These are phyloP conservation scores for Hanseniaspora vineae DNA, from an alignment of 805 yeast species.

Conservation along the genomic window DNA sequence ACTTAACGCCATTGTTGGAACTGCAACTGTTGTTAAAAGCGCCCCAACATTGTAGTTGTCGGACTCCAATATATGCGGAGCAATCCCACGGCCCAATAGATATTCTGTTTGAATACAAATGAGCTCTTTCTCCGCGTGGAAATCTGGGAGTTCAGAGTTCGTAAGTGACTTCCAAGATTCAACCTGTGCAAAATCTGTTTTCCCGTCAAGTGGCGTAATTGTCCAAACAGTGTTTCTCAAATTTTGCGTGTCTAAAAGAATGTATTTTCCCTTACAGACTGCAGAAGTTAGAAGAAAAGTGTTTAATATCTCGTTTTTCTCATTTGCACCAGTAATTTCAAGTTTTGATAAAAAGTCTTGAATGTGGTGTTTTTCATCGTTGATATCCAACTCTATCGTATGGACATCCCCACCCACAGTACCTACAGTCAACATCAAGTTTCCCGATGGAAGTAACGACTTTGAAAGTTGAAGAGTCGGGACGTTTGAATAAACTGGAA, in stretches of 20 bases:
- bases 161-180: neutral
- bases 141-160: neutral
- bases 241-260: neutral
- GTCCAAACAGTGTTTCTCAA: neutral
- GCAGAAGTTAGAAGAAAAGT: neutral
- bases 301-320: neutral
- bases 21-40: neutral
- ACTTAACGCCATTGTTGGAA: slow-evolving; percentile 9
- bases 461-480: neutral
- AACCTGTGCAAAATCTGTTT: neutral
- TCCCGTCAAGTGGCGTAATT: neutral
- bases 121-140: neutral
- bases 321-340: neutral
- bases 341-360: neutral
- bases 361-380: neutral
- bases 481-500: neutral
- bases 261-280: neutral
- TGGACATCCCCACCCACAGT: neutral
- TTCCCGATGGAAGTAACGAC: neutral
- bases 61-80: neutral
- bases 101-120: neutral
- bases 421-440: neutral
- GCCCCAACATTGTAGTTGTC: neutral
- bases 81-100: neutral
- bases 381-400: neutral